phyloP scores from a whole-genome alignment of 305 asterid genomes.

The Solanum aculeatissimum region DNA sequence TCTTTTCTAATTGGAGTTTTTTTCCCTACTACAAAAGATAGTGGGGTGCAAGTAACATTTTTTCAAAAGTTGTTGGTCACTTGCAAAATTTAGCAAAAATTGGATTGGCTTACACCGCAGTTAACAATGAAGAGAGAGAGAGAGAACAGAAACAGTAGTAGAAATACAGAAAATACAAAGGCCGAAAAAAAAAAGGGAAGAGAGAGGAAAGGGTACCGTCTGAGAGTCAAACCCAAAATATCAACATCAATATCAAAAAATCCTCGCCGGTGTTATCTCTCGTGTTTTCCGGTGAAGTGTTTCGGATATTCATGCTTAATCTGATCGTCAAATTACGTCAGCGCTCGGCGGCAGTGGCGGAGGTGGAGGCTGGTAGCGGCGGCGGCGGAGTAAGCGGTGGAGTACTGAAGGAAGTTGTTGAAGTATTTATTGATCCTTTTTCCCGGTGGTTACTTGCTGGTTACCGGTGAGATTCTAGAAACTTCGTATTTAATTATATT shows the following conservation, averaged over 20 bases:
- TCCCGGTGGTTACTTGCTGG: slow-evolving; percentile 3
- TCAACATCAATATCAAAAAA: neutral
- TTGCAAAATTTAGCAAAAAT: neutral
- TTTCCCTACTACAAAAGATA: neutral
- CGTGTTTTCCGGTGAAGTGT: neutral
- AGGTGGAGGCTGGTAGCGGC: neutral
- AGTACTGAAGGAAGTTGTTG: neutral
- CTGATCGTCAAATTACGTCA: slow-evolving; percentile 15
- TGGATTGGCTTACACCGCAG: slow-evolving; percentile 7
- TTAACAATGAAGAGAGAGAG: slow-evolving; percentile 7
- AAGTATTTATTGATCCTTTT: neutral
- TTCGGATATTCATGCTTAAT: slow-evolving; percentile 7
- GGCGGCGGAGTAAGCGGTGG: neutral
- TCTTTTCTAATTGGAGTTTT: neutral
- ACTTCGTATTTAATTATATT: slow-evolving; percentile 9
- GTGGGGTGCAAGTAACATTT: neutral
- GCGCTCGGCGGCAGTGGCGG: slow-evolving; percentile 17
- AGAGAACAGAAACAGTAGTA: neutral
- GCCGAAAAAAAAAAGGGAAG: neutral
- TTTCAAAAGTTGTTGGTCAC: neutral
- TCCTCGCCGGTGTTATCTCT: slow-evolving; percentile 8
- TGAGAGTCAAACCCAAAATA: slow-evolving; percentile 24
- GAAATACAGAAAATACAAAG: neutral
- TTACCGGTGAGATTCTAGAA: neutral
- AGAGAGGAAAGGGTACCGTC: neutral